These are phyloP conservation scores for Pelargonium fulgidum DNA, from an alignment of 441 rosid species.

Conservation along the genomic window DNA sequence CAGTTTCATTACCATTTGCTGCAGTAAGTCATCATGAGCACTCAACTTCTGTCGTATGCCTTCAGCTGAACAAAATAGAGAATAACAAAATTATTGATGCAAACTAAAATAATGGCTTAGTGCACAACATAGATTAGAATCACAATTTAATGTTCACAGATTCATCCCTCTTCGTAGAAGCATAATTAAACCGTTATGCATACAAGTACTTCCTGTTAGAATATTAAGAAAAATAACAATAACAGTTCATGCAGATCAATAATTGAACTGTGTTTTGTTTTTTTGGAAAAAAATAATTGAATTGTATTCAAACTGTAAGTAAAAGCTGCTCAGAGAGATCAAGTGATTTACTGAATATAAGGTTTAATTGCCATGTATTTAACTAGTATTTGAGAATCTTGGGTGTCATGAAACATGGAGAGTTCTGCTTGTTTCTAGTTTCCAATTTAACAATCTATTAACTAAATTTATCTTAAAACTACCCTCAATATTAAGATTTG, in stretches of 20 bases:
- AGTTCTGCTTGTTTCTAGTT: background rate
- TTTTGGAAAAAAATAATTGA: background rate
- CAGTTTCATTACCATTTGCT: constrained; percentile 51
- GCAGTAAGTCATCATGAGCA: constrained; percentile 52
- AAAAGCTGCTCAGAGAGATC: background rate
- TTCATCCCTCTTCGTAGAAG: background rate
- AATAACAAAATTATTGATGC: constrained; percentile 11
- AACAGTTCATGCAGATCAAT: background rate
- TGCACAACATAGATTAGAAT: constrained; percentile 9
- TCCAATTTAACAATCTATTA: background rate
- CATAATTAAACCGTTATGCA: background rate
- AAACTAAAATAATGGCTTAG: background rate
- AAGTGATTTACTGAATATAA: background rate
- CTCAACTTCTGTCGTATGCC: constrained; percentile 61
- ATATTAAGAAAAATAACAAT: background rate
- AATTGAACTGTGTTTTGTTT: background rate
- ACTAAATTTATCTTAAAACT: background rate
- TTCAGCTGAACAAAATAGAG: constrained; percentile 51
- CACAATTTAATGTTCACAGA: background rate
- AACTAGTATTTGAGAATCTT: background rate
- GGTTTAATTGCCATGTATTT: background rate
- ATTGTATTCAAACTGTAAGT: background rate
- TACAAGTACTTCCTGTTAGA: background rate
- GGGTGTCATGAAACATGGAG: background rate
- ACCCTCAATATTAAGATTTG: background rate